phyloP scores from a whole-genome alignment of 345 rosid species.

The Limnanthes douglasii region DNA sequence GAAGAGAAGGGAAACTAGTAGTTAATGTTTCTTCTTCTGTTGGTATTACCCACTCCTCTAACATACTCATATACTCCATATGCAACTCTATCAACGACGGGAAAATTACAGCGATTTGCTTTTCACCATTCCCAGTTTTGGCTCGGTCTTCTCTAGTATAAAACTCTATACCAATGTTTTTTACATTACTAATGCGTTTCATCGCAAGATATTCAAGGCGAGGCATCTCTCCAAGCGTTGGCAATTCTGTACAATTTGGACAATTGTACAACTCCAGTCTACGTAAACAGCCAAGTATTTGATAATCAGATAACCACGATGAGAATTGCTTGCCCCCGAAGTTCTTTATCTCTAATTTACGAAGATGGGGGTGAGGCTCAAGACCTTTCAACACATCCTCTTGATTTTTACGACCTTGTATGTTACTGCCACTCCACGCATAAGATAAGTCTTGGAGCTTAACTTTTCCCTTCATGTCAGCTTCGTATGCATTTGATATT shows the following conservation, averaged over 20 bases:
- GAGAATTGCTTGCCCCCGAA: constrained; percentile 5
- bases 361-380: constrained; percentile 1
- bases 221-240: constrained; percentile 10
- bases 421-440: not conserved
- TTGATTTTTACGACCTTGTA: not conserved
- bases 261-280: constrained; percentile 2
- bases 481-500: constrained; percentile 6
- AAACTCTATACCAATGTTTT: constrained; percentile 1
- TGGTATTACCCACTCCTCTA: constrained; percentile 4
- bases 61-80: not conserved
- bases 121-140: not conserved
- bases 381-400: constrained; percentile 12
- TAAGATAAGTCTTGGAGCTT: not conserved
- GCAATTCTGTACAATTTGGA: constrained; percentile 3
- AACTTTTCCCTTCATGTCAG: not conserved
- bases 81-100: constrained; percentile 4
- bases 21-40: too few species aligned
- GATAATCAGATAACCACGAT: not conserved
- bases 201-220: not conserved
- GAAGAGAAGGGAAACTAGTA: too few species aligned
- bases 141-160: not conserved
- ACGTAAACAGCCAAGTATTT: constrained; percentile 1
- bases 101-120: not conserved
- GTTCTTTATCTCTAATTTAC: constrained; percentile 3
- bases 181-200: not conserved